Evolutionary conservation across 164 flowering plant genomes (phyloP).

Genomic region (Berberis thunbergii): DNA sequence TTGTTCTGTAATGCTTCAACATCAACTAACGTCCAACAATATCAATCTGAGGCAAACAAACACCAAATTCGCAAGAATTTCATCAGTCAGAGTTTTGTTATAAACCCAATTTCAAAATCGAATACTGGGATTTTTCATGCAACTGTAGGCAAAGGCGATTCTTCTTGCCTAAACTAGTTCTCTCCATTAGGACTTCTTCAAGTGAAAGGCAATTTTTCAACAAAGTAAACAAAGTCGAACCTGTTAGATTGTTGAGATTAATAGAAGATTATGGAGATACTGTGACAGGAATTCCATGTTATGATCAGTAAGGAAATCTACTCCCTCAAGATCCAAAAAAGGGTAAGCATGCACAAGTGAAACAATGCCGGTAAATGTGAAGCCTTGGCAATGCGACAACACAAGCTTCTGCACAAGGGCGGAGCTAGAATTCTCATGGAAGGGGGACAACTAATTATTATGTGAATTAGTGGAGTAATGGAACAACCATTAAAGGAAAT

Average conservation of each 20-base stretch:
- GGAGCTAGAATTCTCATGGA: no score
- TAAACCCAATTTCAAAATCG: constrained; percentile 21
- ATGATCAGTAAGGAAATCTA: constrained; percentile 32
- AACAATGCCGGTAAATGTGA: constrained; percentile 29
- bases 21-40: constrained; percentile 28
- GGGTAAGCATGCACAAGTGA: constrained; percentile 17
- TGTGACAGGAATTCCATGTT: constrained; percentile 20
- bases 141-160: neutral
- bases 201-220: constrained; percentile 24
- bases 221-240: constrained; percentile 27
- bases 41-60: constrained; percentile 32
- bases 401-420: constrained; percentile 11
- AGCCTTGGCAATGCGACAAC: constrained; percentile 22
- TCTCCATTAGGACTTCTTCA: constrained; percentile 34
- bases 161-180: constrained; percentile 30
- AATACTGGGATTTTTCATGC: constrained; percentile 12
- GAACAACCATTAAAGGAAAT: no score
- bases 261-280: constrained; percentile 26
- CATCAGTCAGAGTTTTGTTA: constrained; percentile 23
- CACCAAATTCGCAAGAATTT: constrained; percentile 20
- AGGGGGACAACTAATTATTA: no score
- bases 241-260: constrained; percentile 28
- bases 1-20: constrained; percentile 25
- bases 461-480: no score
- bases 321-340: constrained; percentile 25